Percentiles rank a stretch among this genome's conserved stretches.
Conservation (phyloP, 2,329 filamentous ascomycete species). For the Phyllosticta ampelicida region DNA sequence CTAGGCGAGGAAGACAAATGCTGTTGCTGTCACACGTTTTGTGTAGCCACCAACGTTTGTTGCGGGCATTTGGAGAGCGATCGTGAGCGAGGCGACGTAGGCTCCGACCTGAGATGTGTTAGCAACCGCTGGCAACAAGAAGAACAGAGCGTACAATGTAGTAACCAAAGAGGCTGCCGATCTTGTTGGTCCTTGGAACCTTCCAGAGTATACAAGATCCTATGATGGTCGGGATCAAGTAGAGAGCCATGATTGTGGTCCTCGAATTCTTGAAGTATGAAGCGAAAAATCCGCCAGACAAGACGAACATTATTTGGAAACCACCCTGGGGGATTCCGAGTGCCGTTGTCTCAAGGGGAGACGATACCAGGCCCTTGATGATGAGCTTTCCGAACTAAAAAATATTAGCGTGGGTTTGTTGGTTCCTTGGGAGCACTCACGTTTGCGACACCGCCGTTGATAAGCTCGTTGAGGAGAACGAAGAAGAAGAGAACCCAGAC, state of each 20-base stretch:
- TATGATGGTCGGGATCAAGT: slow-evolving; percentile 42
- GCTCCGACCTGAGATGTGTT: slow-evolving; percentile 20
- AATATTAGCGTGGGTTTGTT: neutral
- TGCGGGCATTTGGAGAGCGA: slow-evolving; percentile 43
- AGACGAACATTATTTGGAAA: slow-evolving; percentile 44
- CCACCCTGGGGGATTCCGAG: slow-evolving; percentile 46
- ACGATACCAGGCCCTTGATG: slow-evolving; percentile 38
- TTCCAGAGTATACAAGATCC: slow-evolving; percentile 43
- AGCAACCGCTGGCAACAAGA: neutral
- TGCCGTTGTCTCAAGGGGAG: slow-evolving; percentile 38
- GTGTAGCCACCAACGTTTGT: slow-evolving; percentile 40
- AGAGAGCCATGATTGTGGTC: slow-evolving; percentile 43
- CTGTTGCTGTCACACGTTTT: slow-evolving; percentile 37
- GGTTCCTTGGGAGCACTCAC: neutral
- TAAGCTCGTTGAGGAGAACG: slow-evolving; percentile 41
- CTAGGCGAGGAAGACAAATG: slow-evolving; percentile 37
- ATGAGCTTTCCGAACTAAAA: slow-evolving; percentile 42
- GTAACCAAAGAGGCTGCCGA: slow-evolving; percentile 42
- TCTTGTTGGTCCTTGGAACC: slow-evolving; percentile 31
- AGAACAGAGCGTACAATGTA: slow-evolving; percentile 31
- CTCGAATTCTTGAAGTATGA: slow-evolving; percentile 41
- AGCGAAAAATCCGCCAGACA: slow-evolving; percentile 43
- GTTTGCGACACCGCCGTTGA: slow-evolving; percentile 45
- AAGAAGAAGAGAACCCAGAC: slow-evolving; percentile 37
- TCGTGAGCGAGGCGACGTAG: slow-evolving; percentile 42